Evolutionary conservation across 2,329 filamentous ascomycete genomes (phyloP).

Genomic region (Plectosphaerella plurivora): DNA sequence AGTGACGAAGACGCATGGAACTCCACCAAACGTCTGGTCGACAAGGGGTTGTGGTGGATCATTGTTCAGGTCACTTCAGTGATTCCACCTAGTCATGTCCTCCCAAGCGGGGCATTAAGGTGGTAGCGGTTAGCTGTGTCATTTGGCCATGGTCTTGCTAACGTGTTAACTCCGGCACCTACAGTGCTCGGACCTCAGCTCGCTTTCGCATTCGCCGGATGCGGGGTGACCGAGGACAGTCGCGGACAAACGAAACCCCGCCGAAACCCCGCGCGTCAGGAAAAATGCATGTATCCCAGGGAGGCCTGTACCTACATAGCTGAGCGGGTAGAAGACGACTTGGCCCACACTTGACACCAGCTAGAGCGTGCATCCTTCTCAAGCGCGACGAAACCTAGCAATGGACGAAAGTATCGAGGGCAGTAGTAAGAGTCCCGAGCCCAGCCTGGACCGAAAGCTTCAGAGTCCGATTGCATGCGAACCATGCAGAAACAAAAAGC

Average conservation of each 20-base stretch:
- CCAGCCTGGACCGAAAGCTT: too few relatives aligned
- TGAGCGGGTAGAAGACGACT: too few relatives aligned
- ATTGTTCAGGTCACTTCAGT: background rate
- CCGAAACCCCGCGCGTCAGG: background rate
- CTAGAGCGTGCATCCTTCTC: too few relatives aligned
- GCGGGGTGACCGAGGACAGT: background rate
- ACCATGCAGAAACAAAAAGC: conserved; percentile 25
- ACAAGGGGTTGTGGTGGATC: background rate
- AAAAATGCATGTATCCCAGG: background rate
- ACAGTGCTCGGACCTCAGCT: background rate
- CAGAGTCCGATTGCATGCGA: conserved; percentile 25
- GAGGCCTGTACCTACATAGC: too few relatives aligned
- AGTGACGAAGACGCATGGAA: background rate
- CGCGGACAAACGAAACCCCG: conserved; percentile 22
- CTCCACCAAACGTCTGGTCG: background rate
- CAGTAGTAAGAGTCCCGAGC: too few relatives aligned
- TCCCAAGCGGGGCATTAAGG: background rate
- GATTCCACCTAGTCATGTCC: background rate
- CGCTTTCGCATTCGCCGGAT: background rate
- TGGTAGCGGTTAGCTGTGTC: too few relatives aligned
- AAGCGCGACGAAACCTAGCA: too few relatives aligned
- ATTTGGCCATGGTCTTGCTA: background rate
- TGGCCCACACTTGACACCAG: too few relatives aligned
- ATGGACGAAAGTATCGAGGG: too few relatives aligned
- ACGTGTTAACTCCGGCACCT: background rate